Base-by-base conservation (phyloP, 2,329 filamentous ascomycete genomes). In the Sporothrix dimorphospora region DNA sequence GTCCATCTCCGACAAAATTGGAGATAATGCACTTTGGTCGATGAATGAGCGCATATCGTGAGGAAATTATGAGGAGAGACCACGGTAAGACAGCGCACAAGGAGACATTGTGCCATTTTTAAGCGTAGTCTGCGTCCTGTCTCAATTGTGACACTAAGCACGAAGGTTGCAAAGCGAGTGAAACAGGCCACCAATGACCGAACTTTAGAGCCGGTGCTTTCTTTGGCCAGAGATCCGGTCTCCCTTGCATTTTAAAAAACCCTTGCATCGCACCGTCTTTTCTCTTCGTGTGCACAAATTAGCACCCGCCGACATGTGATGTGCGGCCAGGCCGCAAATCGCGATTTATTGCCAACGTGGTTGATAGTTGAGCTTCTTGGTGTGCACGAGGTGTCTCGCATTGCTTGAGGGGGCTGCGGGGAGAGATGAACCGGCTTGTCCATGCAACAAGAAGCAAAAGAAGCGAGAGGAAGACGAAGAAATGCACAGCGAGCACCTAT, bases 221-320 rank as follows among this genome's bases (percentile, higher is more conserved):
- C 14, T 40, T 14, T 21, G 40, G 24, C 21, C 21, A 65, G 27
- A 16, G 40, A 42, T 11, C 16, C 24, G 9, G 21, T 30, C 61
- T 47, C 61, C 61, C 61, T 65, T 65, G 40, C 61, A 47, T 42
- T 61, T 65, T 63, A 16, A n/a, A n/a, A n/a, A n/a, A n/a, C 21
- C 61, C 61, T 65, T 65, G 40, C 61, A 45, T 65, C 12, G 61
- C 61, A 30, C 42, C 14, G 40, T 24, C 61, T 65, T 40, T 65
- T 27, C 6, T 65, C 21, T 63, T 12, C 27, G 24, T 24, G 51
- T 55, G 51, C 9, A 14, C 11, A 61, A 40, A 61, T 16, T 30
- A 40, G 57, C 57, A 61, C 3, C 7, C 7, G 9, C 6, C 14
- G 16, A 47, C 12, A 19, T 65, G 40, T 47, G 21, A 47, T 19